Evolutionary conservation across 768 basidiomycete genomes (phyloP), one percentile per base, ranked within the genome.

Genomic region (Auricularia sp.): DNA sequence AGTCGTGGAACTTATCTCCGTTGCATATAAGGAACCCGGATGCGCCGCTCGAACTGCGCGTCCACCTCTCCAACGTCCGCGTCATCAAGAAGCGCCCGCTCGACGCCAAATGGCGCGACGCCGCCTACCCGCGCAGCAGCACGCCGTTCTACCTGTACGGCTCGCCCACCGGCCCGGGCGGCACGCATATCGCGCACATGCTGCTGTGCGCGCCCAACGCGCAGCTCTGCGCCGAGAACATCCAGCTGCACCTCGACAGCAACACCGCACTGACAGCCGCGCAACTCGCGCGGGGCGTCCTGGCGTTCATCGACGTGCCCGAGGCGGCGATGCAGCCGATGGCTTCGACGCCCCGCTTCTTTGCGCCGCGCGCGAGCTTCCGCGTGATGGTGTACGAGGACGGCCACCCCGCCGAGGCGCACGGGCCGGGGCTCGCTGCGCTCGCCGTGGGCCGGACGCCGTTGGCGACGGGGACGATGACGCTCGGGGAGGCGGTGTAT

Each of bases 61-160:
- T 68, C 61, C 65, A 67, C 36, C 62, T 42, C 12, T 68, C 72
- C 8, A 71, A 73, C 44, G 72, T 77, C 54, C 63, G 44, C 18
- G 71, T 76, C 64, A 59, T 79, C 61, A 74, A 72, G 64, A 68
- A 77, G 36, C 68, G 71, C 3, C 66, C 72, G 6, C 68, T 80
- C 3, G 63, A 67, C 35, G 70, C 74, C 23, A 66, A 67, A 23
- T 68, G 69, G 64, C 72, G 74, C 35, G 74, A 74, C 42, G n/a
- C 63, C 12, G 71, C 72, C 44, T 77, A 77, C 16, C 69, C 73
- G 44, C 63, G 65, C 18, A 65, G 62, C 43, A 21, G 6, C 29
- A 77, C 73, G 67, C 77, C 77, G 3, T 80, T 80, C 71, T 79
- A 77, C 67, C 66, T 80, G 21, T 81, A 78, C 58, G 77, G 78